These are phyloP conservation scores for Pholiota adiposa DNA, from an alignment of 1,284 basidiomycete species.

Conservation along the genomic window DNA sequence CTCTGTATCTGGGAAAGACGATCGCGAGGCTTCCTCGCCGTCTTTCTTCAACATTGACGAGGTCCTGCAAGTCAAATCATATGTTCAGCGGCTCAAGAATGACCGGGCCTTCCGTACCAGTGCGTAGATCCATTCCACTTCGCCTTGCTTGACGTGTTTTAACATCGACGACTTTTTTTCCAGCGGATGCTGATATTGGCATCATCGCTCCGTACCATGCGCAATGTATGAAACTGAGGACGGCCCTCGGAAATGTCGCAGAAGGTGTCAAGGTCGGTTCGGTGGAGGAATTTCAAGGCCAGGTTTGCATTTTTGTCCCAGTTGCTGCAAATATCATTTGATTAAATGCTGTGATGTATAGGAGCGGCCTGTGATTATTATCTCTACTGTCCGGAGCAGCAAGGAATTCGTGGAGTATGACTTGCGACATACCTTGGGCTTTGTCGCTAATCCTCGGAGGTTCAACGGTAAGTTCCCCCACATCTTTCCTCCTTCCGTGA, in stretches of 20 bases:
- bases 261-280: slow-evolving; percentile 56
- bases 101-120: slow-evolving; percentile 42
- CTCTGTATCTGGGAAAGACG: slow-evolving; percentile 59
- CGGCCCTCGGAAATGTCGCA: slow-evolving; percentile 34
- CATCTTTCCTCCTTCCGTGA: slow-evolving; percentile 32
- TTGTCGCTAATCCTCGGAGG: slow-evolving; percentile 64
- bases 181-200: slow-evolving; percentile 29
- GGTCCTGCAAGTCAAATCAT: slow-evolving; percentile 54
- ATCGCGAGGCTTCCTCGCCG: slow-evolving; percentile 62
- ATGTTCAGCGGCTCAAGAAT: slow-evolving; percentile 38
- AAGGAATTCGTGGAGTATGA: slow-evolving; percentile 61
- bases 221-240: slow-evolving; percentile 52
- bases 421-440: slow-evolving; percentile 61
- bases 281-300: slow-evolving; percentile 68
- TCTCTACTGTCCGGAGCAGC: slow-evolving; percentile 68
- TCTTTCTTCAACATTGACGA: slow-evolving; percentile 72
- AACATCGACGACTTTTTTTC: background rate
- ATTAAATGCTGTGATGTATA: slow-evolving; percentile 25
- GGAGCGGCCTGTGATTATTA: slow-evolving; percentile 68
- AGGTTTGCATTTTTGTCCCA: slow-evolving; percentile 46
- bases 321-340: no score
- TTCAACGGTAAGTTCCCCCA: slow-evolving; percentile 69
- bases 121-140: slow-evolving; percentile 37
- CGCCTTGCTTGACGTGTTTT: background rate
- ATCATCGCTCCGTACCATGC: slow-evolving; percentile 61